Conservation (phyloP, 306 rosid species). For the Macrotyloma uniflorum region DNA sequence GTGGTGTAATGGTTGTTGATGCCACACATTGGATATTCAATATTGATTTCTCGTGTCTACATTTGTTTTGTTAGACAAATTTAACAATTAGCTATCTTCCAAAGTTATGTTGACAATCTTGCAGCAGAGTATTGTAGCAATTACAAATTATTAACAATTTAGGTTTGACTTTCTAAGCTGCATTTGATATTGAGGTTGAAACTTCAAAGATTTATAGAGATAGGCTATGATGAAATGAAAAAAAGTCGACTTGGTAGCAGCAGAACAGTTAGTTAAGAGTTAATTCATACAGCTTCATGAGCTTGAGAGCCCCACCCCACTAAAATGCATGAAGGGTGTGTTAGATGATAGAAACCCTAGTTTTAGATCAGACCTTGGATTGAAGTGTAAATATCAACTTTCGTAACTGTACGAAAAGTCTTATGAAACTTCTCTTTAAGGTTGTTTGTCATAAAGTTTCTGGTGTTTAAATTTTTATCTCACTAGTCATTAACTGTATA, state of each 20-base stretch:
- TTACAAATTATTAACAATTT: neutral
- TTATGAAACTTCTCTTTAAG: neutral
- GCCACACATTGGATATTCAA: neutral
- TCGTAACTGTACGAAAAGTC: neutral
- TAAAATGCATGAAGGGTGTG: neutral
- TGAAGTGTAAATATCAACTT: neutral
- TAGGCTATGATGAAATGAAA: slow-evolving; percentile 10
- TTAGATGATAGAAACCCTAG: neutral
- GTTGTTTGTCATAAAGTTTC: neutral
- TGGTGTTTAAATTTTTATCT: neutral
- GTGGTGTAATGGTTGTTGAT: neutral
- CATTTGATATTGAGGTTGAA: neutral
- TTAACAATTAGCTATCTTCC: neutral
- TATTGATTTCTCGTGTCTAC: neutral
- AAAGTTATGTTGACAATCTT: neutral
- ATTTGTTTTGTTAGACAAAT: neutral
- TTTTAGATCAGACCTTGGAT: neutral
- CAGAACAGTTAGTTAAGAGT: neutral
- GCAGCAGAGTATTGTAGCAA: slow-evolving; percentile 5
- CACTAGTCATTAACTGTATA: neutral
- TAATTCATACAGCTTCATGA: neutral
- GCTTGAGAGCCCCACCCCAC: slow-evolving; percentile 16
- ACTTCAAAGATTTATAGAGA: neutral
- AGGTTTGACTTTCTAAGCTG: neutral
- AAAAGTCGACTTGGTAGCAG: neutral